Conservation (phyloP, 2,329 filamentous ascomycete species). For the Talaromyces sp. region DNA sequence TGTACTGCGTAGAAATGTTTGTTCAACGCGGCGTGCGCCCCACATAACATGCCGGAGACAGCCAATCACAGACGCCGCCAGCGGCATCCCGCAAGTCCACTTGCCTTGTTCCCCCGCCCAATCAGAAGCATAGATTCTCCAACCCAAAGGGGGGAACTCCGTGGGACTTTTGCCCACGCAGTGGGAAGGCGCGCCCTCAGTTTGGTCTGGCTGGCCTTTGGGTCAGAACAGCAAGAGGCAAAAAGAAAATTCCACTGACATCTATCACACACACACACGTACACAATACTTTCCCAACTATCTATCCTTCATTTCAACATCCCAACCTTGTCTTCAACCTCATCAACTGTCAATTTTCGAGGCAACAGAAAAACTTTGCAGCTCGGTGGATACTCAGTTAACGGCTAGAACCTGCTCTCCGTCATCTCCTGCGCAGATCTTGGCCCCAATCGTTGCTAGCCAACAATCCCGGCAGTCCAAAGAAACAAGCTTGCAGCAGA, state of each 20-base stretch:
- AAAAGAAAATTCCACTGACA: background rate
- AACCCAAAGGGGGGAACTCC: background rate
- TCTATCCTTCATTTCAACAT: background rate
- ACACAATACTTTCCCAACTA: background rate
- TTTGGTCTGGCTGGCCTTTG: background rate
- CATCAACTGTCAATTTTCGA: background rate
- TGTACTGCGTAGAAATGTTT: background rate
- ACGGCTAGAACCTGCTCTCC: background rate
- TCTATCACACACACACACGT: background rate
- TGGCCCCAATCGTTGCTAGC: conserved; percentile 14
- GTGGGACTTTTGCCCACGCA: background rate
- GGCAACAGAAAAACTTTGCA: background rate
- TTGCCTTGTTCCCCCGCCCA: conserved; percentile 7
- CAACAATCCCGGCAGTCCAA: conserved; percentile 4
- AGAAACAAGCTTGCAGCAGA: conserved; percentile 1
- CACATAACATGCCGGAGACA: background rate
- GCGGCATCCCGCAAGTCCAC: background rate
- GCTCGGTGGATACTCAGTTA: background rate
- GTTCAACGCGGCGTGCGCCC: background rate
- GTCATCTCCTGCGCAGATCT: conserved; percentile 14
- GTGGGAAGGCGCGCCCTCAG: background rate
- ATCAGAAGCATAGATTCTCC: background rate
- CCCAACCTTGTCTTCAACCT: background rate
- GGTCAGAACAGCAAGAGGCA: background rate
- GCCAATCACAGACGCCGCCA: background rate